Evolutionary conservation across 805 yeast genomes (phyloP), one percentile per base, ranked within the genome.

Genomic region (Ogataea trehaloabstinens): DNA sequence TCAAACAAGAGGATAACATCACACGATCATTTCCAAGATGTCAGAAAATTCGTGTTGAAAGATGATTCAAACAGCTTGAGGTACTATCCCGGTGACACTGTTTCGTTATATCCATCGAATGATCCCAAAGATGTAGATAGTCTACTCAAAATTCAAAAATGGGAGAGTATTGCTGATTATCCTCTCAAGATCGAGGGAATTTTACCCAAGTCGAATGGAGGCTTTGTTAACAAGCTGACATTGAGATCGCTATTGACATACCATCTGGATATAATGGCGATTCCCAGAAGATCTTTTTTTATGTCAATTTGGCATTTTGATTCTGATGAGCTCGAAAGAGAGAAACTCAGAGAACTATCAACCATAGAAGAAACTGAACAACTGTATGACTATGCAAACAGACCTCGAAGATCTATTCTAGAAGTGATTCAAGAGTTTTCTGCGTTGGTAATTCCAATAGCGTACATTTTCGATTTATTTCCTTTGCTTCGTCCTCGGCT

Each of bases 231-330:
- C 19, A 72, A 72, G 1, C 57, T 86, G 38, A 90, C 97, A 0
- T 64, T 93, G 27, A 63, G 96, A 41, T 72, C 82, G 3, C 67
- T 91, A 10, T 46, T 93, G 5, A 82, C 81, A 1, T 80, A 86
- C 60, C 95, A 91, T 59, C 64, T 90, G 38, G 98, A 93, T 58
- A 71, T 93, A 11, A 75, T 73, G 61, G 72, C 95, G 3, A 80
- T 91, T 13, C 99, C 99, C 1, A 72, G 88, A 39, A 69, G 95
- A 28, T 76, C 89, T 18, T 91, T 93, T 52, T 93, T 93, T 60
- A 72, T 74, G 56, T 61, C 74, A 16, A 70, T 80, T 4, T 80
- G 85, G 76, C 88, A 83, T 53, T 93, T 90, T 63, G 80, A 86
- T 5, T 66, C 71, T 15, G 93, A 85, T 40, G 76, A 74, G 39